A percentile compares a stretch with the other conserved stretches of the same genome.
These are phyloP conservation scores for Chlorella sp. DNA, from an alignment of 139 green algal species.

Conservation along the genomic window DNA sequence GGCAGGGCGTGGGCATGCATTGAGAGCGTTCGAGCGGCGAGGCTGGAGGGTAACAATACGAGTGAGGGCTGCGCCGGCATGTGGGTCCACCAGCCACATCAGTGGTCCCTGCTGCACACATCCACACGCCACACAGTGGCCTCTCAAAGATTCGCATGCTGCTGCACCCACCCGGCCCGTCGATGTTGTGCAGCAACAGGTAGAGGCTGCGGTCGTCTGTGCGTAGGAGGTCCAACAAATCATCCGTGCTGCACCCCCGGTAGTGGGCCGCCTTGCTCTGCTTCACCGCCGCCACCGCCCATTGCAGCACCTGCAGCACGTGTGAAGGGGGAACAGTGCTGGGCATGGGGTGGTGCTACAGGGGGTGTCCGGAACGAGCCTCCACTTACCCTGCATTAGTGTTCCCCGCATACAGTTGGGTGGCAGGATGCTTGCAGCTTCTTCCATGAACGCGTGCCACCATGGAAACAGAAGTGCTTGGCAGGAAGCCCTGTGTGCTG, in stretches of 20 bases:
- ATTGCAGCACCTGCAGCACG: conserved; percentile 1
- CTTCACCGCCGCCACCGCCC: background rate
- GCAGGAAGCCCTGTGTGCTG: too few species aligned
- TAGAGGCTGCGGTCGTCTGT: conserved; percentile 59
- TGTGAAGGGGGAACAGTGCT: background rate
- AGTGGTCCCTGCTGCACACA: background rate
- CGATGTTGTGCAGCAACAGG: conserved; percentile 90
- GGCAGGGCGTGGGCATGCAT: background rate
- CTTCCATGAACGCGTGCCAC: too few species aligned
- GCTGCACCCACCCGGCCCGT: conserved; percentile 68
- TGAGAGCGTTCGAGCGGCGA: too few species aligned
- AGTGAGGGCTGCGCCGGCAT: too few species aligned
- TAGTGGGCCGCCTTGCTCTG: background rate
- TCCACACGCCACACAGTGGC: background rate
- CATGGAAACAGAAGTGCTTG: too few species aligned
- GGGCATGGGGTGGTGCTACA: background rate
- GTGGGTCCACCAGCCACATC: too few species aligned
- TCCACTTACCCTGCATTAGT: too few species aligned
- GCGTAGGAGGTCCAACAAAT: conserved; percentile 47
- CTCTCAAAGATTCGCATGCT: background rate
- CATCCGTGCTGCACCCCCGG: background rate
- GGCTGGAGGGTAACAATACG: background rate
- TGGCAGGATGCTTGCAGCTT: too few species aligned
- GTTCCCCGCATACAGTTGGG: too few species aligned
- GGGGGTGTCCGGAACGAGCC: too few species aligned